Percentiles rank a stretch among this genome's conserved stretches.
Conservation (phyloP, 441 rosid genomes). For the Pelargonium citronellum region DNA sequence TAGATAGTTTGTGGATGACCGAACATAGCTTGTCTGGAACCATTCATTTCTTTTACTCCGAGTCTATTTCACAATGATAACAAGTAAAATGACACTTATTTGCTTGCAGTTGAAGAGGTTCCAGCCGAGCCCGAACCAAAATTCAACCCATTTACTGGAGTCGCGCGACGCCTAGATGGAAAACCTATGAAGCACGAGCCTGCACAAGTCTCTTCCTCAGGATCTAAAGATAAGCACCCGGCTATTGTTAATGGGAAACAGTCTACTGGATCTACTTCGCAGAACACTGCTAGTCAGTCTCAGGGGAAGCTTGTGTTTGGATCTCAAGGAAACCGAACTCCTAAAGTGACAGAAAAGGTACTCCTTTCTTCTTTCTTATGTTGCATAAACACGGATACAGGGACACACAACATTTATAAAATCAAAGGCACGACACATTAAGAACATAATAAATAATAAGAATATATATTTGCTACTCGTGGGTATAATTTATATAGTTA, state of each 20-base stretch:
- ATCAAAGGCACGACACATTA: too few relatives aligned
- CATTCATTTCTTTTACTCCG: neutral
- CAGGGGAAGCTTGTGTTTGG: conserved; percentile 6
- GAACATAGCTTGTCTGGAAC: neutral
- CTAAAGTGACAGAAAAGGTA: neutral
- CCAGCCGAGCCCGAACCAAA: conserved; percentile 35
- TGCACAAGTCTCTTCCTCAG: conserved; percentile 19
- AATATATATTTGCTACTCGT: too few relatives aligned
- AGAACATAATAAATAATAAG: too few relatives aligned
- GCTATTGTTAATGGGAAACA: conserved; percentile 18
- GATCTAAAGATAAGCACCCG: conserved; percentile 23
- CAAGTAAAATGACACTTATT: neutral
- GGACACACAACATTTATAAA: too few relatives aligned
- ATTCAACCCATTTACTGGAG: conserved; percentile 51
- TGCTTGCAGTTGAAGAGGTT: conserved; percentile 39
- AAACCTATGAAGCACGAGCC: conserved; percentile 26
- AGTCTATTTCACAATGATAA: too few relatives aligned
- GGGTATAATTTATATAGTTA: too few relatives aligned
- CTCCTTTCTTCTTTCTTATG: neutral
- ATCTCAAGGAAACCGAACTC: conserved; percentile 1
- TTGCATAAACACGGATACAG: too few relatives aligned
- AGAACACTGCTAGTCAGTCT: neutral
- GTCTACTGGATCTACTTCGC: neutral
- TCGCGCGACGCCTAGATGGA: conserved; percentile 51
- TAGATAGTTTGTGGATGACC: neutral